Conservation (phyloP, 495 filamentous ascomycete genomes). For the Talaromyces wortmannii region DNA sequence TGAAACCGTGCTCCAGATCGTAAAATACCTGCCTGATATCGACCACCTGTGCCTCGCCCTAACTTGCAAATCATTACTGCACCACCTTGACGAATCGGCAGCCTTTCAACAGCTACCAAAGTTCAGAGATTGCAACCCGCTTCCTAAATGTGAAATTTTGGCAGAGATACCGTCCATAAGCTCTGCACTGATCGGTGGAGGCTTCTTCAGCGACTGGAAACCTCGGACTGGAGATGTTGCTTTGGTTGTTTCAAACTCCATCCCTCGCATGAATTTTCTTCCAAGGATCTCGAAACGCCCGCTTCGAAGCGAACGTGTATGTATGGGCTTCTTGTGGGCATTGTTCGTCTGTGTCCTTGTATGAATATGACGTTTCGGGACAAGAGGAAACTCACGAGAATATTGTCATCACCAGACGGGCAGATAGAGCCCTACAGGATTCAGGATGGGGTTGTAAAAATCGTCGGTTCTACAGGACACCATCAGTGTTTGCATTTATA, state of each 20-base stretch:
- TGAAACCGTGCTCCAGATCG: not conserved
- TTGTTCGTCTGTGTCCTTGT: conserved; percentile 3
- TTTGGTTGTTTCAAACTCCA: conserved; percentile 2
- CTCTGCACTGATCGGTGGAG: not conserved
- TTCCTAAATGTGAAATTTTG: not conserved
- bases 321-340: not conserved
- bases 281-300: conserved; percentile 1
- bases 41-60: conserved; percentile 1
- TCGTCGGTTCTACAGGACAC: not conserved
- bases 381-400: conserved; percentile 1
- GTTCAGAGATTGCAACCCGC: not conserved
- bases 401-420: not conserved
- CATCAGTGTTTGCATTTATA: conserved; percentile 2
- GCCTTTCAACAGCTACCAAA: not conserved
- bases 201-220: conserved; percentile 1
- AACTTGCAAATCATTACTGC: conserved; percentile 2
- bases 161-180: not conserved
- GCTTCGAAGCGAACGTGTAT: not conserved
- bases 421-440: not conserved
- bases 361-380: conserved; percentile 3
- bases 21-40: not conserved
- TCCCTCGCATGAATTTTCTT: conserved; percentile 1
- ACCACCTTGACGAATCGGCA: not conserved
- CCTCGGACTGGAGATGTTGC: conserved; percentile 1
- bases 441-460: not conserved